Evolutionary conservation across 1,139 yeast species (phyloP).

Genomic region (Chernovozyma aurita): DNA sequence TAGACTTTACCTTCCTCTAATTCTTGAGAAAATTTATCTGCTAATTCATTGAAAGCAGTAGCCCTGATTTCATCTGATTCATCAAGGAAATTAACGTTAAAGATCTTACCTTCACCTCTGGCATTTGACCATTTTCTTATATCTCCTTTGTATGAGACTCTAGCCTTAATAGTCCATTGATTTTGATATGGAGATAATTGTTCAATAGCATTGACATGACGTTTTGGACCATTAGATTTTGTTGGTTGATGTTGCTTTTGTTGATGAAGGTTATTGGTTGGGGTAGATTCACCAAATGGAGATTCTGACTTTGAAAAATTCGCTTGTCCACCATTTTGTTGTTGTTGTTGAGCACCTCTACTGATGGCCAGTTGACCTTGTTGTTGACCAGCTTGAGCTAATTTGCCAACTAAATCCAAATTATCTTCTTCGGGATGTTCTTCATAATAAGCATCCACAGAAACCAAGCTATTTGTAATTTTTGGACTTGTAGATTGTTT

Average conservation of each 20-base stretch:
- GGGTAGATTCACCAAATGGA: slow-evolving; percentile 7
- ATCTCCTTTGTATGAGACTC: slow-evolving; percentile 85
- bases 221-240: slow-evolving; percentile 14
- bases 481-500: slow-evolving; percentile 38
- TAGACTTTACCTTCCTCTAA: slow-evolving; percentile 89
- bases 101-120: slow-evolving; percentile 85
- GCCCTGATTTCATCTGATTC: slow-evolving; percentile 96
- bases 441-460: slow-evolving; percentile 50
- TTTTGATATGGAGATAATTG: slow-evolving; percentile 88
- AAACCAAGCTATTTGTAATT: slow-evolving; percentile 32
- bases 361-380: neutral
- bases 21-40: slow-evolving; percentile 68
- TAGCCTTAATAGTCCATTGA: slow-evolving; percentile 88
- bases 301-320: slow-evolving; percentile 9
- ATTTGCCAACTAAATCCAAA: slow-evolving; percentile 18
- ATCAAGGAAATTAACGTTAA: slow-evolving; percentile 83
- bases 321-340: slow-evolving; percentile 6
- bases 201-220: slow-evolving; percentile 67
- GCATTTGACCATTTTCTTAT: slow-evolving; percentile 84
- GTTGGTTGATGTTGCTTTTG: slow-evolving; percentile 13
- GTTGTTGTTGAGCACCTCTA: slow-evolving; percentile 11
- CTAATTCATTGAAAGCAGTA: slow-evolving; percentile 87
- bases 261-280: slow-evolving; percentile 12
- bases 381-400: neutral
- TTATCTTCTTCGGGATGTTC: slow-evolving; percentile 52